These are phyloP conservation scores for Trapa incisa DNA, from an alignment of 345 rosid species.

Conservation along the genomic window DNA sequence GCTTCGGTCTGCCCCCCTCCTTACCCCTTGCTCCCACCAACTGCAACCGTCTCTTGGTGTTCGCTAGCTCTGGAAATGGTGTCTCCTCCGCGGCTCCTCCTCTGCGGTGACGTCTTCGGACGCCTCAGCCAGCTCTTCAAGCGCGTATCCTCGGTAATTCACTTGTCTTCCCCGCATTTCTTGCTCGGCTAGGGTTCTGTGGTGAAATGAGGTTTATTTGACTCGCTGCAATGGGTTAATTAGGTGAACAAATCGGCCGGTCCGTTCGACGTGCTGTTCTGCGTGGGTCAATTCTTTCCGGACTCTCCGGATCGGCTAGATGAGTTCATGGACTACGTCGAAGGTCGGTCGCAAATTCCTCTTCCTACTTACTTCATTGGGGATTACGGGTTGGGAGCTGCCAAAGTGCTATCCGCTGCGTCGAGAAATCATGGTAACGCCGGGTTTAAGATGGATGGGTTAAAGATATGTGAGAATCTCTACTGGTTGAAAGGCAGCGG, in stretches of 20 bases:
- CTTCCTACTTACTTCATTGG: constrained; percentile 82
- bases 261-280: constrained; percentile 68
- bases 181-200: neutral
- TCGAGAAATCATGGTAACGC: constrained; percentile 40
- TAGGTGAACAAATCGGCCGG: constrained; percentile 79
- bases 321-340: constrained; percentile 46
- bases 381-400: constrained; percentile 62
- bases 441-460: constrained; percentile 83
- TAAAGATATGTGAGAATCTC: constrained; percentile 46
- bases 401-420: constrained; percentile 41
- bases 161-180: neutral
- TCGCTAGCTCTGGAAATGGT: constrained; percentile 27
- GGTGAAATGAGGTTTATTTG: neutral
- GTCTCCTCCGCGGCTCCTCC: constrained; percentile 57
- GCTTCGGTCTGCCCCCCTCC: no score
- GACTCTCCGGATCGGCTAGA: constrained; percentile 43
- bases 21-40: no score
- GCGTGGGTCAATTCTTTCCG: constrained; percentile 85
- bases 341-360: constrained; percentile 55
- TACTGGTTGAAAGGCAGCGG: constrained; percentile 91
- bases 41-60: no score
- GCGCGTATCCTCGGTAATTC: constrained; percentile 61
- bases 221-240: neutral
- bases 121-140: constrained; percentile 75
- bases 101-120: constrained; percentile 79